Conservation (phyloP, 2,329 filamentous ascomycete species). For the Aspergillus costaricaensis region DNA sequence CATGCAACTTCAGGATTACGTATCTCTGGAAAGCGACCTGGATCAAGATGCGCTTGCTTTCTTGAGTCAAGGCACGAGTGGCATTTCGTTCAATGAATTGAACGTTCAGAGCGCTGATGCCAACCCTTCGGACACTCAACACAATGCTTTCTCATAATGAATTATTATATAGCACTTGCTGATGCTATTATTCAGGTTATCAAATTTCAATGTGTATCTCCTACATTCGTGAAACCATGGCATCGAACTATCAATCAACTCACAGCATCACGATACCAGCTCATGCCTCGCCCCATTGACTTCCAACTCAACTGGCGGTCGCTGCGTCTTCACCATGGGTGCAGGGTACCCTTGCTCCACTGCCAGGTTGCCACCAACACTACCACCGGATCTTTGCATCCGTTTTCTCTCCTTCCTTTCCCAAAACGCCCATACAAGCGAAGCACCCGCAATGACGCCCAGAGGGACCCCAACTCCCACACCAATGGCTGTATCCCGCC, state of each 20-base stretch:
- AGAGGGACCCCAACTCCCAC: conserved; percentile 34
- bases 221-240: not conserved
- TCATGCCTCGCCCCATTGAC: not conserved
- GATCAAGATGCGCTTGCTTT: not conserved
- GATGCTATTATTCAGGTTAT: no score
- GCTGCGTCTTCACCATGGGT: not conserved
- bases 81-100: not conserved
- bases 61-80: not conserved
- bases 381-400: not conserved
- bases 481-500: conserved; percentile 27
- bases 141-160: not conserved
- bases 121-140: not conserved
- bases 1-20: not conserved
- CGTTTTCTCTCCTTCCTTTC: conserved; percentile 15
- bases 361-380: not conserved
- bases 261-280: not conserved
- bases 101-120: no score
- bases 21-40: not conserved
- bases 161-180: not conserved
- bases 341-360: not conserved
- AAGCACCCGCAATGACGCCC: conserved; percentile 30
- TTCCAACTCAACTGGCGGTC: not conserved
- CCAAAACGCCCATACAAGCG: conserved; percentile 31
- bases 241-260: not conserved
- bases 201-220: not conserved